Evolutionary conservation across 2,329 filamentous ascomycete species (phyloP), one percentile per base, ranked within the genome.

Genomic region (Penicillium sclerotiorum): DNA sequence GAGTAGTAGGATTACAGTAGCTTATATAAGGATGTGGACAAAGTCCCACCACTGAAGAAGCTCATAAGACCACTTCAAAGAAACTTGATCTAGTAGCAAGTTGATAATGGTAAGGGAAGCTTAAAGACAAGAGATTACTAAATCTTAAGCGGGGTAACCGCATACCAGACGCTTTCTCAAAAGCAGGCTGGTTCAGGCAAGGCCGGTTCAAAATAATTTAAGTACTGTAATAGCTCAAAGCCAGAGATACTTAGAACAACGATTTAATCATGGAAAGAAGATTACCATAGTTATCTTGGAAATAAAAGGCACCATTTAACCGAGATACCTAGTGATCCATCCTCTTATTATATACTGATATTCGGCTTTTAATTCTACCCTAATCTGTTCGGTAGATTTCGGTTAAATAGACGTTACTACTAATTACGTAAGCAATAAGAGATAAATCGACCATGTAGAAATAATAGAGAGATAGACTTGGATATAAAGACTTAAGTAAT

Each of bases 381-480:
- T 32, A 27, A 23, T 32, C 32, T 2, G 9, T 27, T 9, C 32
- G 43, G 25, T 21, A 38, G 12, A 7, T 28, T 8, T 45, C 30
- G 12, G 22, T 23, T 8, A 20, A 13, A 37, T 45, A 45, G 27
- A 45, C 27, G 27, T 23, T 20, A 37, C 21, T 37, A 12, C 8
- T 25, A 20, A 45, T 37, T 11, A 21, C 33, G 27, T 45, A 32
- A n/a, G 32, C 20, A 17, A 45, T 45, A 20, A 45, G 18, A 9
- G 30, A 36, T 32, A 45, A 25, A 25, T 45, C 43, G n/a, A 45
- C 30, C 43, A 45, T 25, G n/a, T 45, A 37, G 32, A 45, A 45
- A 23, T 36, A 23, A n/a, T 37, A 37, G 6, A 45, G 43, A 17
- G 32, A 38, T 28, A 7, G 3, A 23, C 30, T 45, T 20, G 43